Evolutionary conservation across 345 rosid genomes (phyloP), one percentile per base, ranked within the genome.

Genomic region (Eucalyptus viminalis): DNA sequence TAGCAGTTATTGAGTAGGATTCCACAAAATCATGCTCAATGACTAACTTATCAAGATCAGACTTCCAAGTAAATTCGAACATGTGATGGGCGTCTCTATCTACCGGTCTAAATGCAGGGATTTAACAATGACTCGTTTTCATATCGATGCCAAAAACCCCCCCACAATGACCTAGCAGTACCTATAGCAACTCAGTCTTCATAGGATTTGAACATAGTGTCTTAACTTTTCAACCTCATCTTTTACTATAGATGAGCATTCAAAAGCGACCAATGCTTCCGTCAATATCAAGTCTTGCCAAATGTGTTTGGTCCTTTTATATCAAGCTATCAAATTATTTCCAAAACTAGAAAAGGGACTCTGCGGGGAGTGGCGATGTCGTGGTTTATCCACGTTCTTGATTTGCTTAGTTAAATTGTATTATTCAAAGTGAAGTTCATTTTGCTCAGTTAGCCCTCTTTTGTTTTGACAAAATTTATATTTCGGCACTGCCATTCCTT

Each of bases 201-300:
- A 7, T 65, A 14, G 62, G 62, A 56, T 56, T 24, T 56, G 27
- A 9, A 22, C 13, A 56, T 9, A 4, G 29, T 9, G 29, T 9
- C 62, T 56, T 5, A 24, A 56, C 29, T 56, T 22, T 24, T 56
- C 62, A 56, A 56, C 29, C 62, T 24, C 62, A 24, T 24, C 27
- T 56, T 56, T 56, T 56, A 9, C 29, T 17, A 24, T 4, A 56
- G 29, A 22, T 4, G 62, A 56, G 29, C 62, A 56, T 56, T 56
- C 62, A 3, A 56, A 56, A 56, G 56, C 2, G 2, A 19, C 5
- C 1, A 1, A 0, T 19, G 2, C 24, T 53, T 1, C 24, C 4
- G 16, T 53, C 56, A 19, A 19, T 8, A 53, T 53, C 24, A 53
- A 53, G 56, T 51, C 54, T 51, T 51, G 54, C 2, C 0, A 17